Conservation (phyloP, 371 early-diverging fungal species). For the Batkoa obscura region DNA sequence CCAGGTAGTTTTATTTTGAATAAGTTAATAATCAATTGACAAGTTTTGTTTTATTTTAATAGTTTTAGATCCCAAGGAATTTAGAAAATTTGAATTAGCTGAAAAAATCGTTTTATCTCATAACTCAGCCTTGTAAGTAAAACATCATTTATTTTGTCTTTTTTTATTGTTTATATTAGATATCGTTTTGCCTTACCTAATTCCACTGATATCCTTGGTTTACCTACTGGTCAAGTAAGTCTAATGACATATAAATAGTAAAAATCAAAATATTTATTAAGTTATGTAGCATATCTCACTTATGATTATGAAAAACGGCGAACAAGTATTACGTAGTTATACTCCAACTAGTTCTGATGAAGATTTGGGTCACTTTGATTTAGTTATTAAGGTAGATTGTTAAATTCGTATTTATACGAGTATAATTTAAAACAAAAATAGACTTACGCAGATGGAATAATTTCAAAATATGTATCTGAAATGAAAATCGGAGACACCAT, state of each 20-base stretch:
- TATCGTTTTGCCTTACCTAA: constrained; percentile 71
- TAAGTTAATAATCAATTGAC: neutral
- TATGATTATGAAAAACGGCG: constrained; percentile 68
- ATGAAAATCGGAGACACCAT: constrained; percentile 64
- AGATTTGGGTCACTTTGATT: constrained; percentile 71
- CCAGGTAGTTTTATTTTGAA: neutral
- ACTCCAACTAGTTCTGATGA: constrained; percentile 78
- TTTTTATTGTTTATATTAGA: constrained; percentile 16
- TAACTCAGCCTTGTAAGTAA: constrained; percentile 63
- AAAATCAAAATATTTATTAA: neutral
- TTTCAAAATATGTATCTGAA: constrained; percentile 56
- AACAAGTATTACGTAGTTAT: constrained; percentile 74
- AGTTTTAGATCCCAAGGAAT: constrained; percentile 48
- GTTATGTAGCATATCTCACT: constrained; percentile 60
- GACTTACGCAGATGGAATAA: constrained; percentile 68
- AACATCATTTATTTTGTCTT: neutral
- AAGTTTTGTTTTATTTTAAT: constrained; percentile 9
- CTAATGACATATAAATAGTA: neutral
- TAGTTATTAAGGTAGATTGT: constrained; percentile 68
- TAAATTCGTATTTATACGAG: neutral
- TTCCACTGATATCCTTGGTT: constrained; percentile 44
- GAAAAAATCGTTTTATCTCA: constrained; percentile 54
- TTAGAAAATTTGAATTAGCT: constrained; percentile 57
- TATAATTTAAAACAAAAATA: constrained; percentile 9
- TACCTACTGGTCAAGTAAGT: constrained; percentile 69